Evolutionary conservation across 306 rosid species (phyloP), one percentile per base, ranked within the genome.

Genomic region (Amphicarpaea edgeworthii): DNA sequence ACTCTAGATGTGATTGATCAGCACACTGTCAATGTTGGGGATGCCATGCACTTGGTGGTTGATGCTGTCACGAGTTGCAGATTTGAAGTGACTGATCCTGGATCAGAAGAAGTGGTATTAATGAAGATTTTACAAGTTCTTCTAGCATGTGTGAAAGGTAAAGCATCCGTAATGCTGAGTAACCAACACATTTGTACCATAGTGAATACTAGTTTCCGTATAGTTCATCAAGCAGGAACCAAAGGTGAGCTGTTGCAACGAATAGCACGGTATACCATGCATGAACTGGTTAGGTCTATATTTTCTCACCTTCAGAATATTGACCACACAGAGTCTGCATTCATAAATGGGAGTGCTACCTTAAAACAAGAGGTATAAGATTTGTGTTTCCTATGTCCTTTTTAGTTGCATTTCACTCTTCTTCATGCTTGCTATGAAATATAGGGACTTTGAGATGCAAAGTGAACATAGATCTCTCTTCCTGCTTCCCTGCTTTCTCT

Each of bases 111-210:
- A 85, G 94, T 90, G 82, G 96, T 87, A 42, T 74, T 93, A 72
- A 90, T 90, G 96, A 93, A 89, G 87, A 93, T 90, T 76, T 86
- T 90, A 30, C 98, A 93, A 86, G 96, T 93, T 80, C 96, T 93
- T 79, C 84, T 93, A 75, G 91, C 95, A 72, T 93, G 96, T 85
- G 89, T 90, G 88, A 93, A 89, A 85, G 86, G 90, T 81, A 93
- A 93, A 82, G 93, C 93, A 80, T 93, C 96, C 11, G 73, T 77
- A 26, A 76, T 82, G 85, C 73, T 93, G 89, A 89, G 90, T 84
- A 93, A 93, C 85, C 96, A 90, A 77, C 94, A 93, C 59, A 91
- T 90, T 79, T 93, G 98, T 83, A 90, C 90, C 46, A 90, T 93
- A 76, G 95, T 93, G 79, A 93, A 90, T 82, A 87, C 98, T 21